A percentile compares a stretch with the other conserved stretches of the same genome.
These are phyloP conservation scores for Ceratobasidium sp. DNA, from an alignment of 1,284 basidiomycete species.

Conservation along the genomic window DNA sequence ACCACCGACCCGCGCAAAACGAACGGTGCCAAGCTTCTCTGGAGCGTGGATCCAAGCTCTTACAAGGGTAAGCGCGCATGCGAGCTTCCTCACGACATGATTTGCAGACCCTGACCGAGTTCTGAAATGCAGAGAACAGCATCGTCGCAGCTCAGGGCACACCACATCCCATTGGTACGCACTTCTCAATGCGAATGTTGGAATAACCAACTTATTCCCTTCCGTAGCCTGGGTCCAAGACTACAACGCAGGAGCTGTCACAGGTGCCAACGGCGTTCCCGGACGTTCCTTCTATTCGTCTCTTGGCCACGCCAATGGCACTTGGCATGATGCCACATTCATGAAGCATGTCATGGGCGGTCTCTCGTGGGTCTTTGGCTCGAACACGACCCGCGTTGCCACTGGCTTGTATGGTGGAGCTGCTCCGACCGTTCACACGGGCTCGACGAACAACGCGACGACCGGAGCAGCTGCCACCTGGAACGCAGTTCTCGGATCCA, in stretches of 20 bases:
- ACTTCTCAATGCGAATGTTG: neutral
- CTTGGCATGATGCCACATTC: constrained; percentile 52
- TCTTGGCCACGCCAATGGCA: constrained; percentile 65
- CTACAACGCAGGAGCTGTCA: constrained; percentile 62
- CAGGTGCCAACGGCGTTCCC: constrained; percentile 49
- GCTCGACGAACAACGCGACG: constrained; percentile 21
- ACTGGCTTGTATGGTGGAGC: constrained; percentile 9
- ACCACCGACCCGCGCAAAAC: constrained; percentile 70
- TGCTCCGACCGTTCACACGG: constrained; percentile 20
- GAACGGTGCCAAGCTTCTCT: constrained; percentile 68
- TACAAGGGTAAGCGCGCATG: constrained; percentile 59
- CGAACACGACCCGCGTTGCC: constrained; percentile 33
- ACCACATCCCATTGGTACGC: constrained; percentile 67
- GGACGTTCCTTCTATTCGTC: constrained; percentile 84
- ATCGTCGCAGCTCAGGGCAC: constrained; percentile 58
- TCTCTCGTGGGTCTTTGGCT: constrained; percentile 51
- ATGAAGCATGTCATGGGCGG: constrained; percentile 54
- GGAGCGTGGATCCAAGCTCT: constrained; percentile 72
- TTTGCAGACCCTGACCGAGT: neutral
- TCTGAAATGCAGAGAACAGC: neutral
- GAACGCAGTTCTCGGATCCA: constrained; percentile 13
- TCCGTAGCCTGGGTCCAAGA: constrained; percentile 79
- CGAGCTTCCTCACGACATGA: neutral
- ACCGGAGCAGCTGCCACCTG: neutral
- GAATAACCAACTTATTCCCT: constrained; percentile 26